Percentiles rank a stretch among this genome's conserved stretches.
phyloP scores from a whole-genome alignment of 306 rosid genomes.

The Gleditsia sinensis region DNA sequence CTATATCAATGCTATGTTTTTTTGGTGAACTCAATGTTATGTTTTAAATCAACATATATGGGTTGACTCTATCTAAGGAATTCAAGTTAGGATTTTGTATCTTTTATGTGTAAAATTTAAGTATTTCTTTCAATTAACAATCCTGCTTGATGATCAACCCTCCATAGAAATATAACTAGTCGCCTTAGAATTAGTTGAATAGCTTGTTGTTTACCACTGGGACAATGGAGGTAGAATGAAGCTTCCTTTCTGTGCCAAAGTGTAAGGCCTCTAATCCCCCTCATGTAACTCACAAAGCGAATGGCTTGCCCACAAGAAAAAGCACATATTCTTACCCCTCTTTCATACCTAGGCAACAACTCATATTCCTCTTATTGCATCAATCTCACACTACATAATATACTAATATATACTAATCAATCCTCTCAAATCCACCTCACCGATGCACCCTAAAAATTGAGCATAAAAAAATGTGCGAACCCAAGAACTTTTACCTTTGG shows the following conservation, averaged over 20 bases:
- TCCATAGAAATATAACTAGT: too few relatives aligned
- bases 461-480: conserved; percentile 22
- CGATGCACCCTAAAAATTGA: neutral
- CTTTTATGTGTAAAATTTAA: too few relatives aligned
- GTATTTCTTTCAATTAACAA: too few relatives aligned
- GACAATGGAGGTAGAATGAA: neutral
- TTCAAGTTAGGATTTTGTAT: too few relatives aligned
- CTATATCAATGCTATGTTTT: too few relatives aligned
- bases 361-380: neutral
- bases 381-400: neutral
- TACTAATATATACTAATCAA: conserved; percentile 20
- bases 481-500: conserved; percentile 33
- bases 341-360: conserved; percentile 5
- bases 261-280: neutral
- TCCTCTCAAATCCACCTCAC: neutral
- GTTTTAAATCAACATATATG: too few relatives aligned
- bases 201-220: too few relatives aligned
- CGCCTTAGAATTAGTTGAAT: too few relatives aligned
- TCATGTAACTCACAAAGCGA: neutral
- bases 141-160: too few relatives aligned
- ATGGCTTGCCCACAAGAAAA: conserved; percentile 31
- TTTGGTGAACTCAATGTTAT: too few relatives aligned
- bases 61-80: too few relatives aligned
- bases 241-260: neutral
- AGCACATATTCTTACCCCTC: conserved; percentile 31